These are phyloP conservation scores for Trichoderma sp. DNA, from an alignment of 2,329 filamentous ascomycete genomes.

Conservation along the genomic window DNA sequence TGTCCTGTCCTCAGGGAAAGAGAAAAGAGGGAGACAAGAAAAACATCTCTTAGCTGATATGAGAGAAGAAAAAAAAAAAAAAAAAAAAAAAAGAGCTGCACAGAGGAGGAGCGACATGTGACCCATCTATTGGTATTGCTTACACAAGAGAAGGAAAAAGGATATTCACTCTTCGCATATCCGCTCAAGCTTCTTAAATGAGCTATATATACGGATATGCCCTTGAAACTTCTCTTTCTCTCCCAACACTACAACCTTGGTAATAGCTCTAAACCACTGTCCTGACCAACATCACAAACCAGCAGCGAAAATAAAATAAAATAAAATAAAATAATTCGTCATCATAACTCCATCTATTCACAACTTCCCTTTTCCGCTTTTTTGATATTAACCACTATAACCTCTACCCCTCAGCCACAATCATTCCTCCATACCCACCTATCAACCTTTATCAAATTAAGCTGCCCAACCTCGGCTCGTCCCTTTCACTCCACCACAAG, in stretches of 20 bases:
- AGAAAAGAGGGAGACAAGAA: not conserved
- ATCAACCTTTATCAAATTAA: not conserved
- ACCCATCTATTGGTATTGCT: not conserved
- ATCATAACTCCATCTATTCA: too few relatives aligned
- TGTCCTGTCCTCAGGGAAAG: not conserved
- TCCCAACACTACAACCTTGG: not conserved
- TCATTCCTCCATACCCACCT: not conserved
- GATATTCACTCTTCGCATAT: not conserved
- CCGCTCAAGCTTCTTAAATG: not conserved
- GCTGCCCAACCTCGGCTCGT: not conserved
- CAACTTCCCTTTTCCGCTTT: not conserved
- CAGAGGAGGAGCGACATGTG: not conserved
- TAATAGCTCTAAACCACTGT: not conserved
- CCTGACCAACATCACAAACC: not conserved
- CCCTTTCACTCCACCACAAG: conserved; percentile 2
- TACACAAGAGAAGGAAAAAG: not conserved
- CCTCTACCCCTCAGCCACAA: not conserved
- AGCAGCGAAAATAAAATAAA: too few relatives aligned
- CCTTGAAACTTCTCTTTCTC: not conserved
- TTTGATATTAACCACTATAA: not conserved
- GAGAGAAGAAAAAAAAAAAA: not conserved
- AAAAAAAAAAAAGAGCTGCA: not conserved
- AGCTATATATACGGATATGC: not conserved
- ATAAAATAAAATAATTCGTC: too few relatives aligned
- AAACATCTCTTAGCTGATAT: not conserved